Percentiles rank a stretch among this genome's conserved stretches.
phyloP scores from a whole-genome alignment of 257 asterid genomes.

The Solanum etuberosum region DNA sequence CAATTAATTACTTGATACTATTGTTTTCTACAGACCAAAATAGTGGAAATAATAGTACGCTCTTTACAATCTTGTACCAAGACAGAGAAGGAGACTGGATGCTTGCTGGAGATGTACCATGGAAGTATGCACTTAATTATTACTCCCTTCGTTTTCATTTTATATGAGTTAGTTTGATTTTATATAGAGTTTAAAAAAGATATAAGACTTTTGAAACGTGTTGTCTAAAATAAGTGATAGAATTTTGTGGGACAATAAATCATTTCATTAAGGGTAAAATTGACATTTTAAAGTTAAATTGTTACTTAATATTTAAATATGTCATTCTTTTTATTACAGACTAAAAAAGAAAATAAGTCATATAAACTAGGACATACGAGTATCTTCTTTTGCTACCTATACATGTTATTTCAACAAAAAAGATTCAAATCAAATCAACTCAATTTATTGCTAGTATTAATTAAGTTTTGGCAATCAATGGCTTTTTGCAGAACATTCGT shows the following conservation, averaged over 20 bases:
- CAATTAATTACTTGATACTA: not conserved
- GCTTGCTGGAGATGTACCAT: conserved; percentile 54
- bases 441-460: not conserved
- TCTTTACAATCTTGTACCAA: conserved; percentile 38
- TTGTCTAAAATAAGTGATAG: not conserved
- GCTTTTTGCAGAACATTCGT: conserved; percentile 32
- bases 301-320: too few relatives aligned
- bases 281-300: too few relatives aligned
- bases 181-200: too few relatives aligned
- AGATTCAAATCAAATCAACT: not conserved
- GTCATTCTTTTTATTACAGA: not conserved
- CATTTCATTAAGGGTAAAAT: not conserved
- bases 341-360: not conserved
- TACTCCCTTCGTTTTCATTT: not conserved
- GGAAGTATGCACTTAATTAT: conserved; percentile 30
- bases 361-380: too few relatives aligned
- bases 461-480: not conserved
- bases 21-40: conserved; percentile 16
- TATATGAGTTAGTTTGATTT: not conserved
- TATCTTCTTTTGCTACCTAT: not conserved
- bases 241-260: not conserved
- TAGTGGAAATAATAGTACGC: conserved; percentile 2
- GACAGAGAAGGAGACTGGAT: conserved; percentile 56
- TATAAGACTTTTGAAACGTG: not conserved
- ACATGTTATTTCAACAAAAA: not conserved